Base-by-base conservation (phyloP, 2,329 filamentous ascomycete species). In the Tolypocladium sp. region DNA sequence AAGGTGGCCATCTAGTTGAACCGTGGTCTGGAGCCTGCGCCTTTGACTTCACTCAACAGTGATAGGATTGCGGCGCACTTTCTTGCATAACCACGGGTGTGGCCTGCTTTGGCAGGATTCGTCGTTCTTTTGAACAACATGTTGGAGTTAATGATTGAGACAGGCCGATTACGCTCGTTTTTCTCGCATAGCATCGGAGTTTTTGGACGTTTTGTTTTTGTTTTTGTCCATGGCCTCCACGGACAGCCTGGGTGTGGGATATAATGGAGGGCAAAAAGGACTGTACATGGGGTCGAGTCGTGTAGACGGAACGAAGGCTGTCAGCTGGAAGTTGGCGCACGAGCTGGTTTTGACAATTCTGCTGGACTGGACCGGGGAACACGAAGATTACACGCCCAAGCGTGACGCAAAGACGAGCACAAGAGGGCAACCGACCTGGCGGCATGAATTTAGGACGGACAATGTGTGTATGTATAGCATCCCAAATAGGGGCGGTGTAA, bases 1-100 rank as follows among this genome's bases (percentile, higher is more conserved):
- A 74, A 72, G 66, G 69, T 71, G 61, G 72, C 71, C 57, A 71
- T 75, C 62, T 76, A 68, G 60, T 25, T 17, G 30, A 37, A 35
- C 30, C 35, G 2, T 57, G 46, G 54, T 17, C 33, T n/a, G 4
- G 17, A 35, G 12, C 27, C 33, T 33, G 49, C 49, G 49, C 8
- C 17, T 58, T 60, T 54, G 55, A 58, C 58, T 58, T 46, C 49
- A n/a, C 17, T 35, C 20, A 5, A 52, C 27, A 22, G 30, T 15
- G 20, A 35, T 35, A 30, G 20, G 3, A n/a, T 12, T n/a, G 3
- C 17, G 12, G n/a, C 35, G 22, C 49, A 42, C 44, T 57, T 59
- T 61, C 51, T 62, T 59, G 53, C 52, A 60, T 60, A 61, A 51
- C 60, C 41, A 61, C 55, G 59, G 58, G 57, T 62, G 30, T 22